Conservation (phyloP, 495 filamentous ascomycete genomes). For the Xylaria intraflava region DNA sequence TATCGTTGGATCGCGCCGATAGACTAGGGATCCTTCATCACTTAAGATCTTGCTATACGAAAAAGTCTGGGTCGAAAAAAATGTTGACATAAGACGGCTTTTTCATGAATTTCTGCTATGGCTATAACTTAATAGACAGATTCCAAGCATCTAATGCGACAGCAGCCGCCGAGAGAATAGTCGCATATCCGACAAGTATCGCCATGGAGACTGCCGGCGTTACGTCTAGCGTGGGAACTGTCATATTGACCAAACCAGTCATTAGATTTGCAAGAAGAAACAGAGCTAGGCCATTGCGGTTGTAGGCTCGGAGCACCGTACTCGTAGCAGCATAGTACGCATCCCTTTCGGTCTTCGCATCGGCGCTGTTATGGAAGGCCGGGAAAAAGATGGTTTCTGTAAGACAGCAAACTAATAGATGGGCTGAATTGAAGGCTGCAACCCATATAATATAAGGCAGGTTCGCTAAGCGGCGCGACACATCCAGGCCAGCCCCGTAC, state of each 20-base stretch:
- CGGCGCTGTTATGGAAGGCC: constrained; percentile 50
- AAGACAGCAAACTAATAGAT: constrained; percentile 69
- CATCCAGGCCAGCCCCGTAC: constrained; percentile 62
- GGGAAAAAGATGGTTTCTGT: constrained; percentile 76
- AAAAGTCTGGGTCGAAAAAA: not conserved
- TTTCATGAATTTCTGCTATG: not conserved
- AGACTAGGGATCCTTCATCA: no score
- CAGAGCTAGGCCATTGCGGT: constrained; percentile 77
- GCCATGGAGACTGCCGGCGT: constrained; percentile 57
- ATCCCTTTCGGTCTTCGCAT: constrained; percentile 47
- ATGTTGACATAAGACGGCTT: not conserved
- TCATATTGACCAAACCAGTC: constrained; percentile 84
- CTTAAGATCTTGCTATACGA: not conserved
- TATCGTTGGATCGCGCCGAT: not conserved
- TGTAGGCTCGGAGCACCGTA: constrained; percentile 70
- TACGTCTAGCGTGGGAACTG: constrained; percentile 69
- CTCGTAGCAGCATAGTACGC: constrained; percentile 64
- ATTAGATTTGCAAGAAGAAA: constrained; percentile 86
- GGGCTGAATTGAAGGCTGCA: constrained; percentile 73
- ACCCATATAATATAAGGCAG: constrained; percentile 93
- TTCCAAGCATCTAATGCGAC: constrained; percentile 63
- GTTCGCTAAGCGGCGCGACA: constrained; percentile 87
- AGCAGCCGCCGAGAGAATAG: constrained; percentile 58
- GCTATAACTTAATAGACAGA: constrained; percentile 68
- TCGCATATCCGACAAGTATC: constrained; percentile 66